Conservation (phyloP, 768 basidiomycete genomes). For the Calocera cornea region DNA sequence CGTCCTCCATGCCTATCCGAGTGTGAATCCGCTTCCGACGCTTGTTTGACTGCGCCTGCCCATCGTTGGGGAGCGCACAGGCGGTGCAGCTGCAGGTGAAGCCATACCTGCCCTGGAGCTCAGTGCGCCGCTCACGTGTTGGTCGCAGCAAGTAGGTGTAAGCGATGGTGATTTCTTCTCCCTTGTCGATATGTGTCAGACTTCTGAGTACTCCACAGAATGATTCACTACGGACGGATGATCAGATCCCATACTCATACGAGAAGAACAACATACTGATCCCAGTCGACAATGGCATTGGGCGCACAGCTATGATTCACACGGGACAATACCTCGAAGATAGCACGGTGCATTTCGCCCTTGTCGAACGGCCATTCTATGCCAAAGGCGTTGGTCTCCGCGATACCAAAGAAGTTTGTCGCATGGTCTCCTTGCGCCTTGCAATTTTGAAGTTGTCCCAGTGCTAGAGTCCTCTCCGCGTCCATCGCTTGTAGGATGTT, state of each 20-base stretch:
- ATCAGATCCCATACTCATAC: background rate
- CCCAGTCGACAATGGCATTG: background rate
- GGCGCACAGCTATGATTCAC: background rate
- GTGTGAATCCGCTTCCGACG: background rate
- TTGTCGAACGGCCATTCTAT: background rate
- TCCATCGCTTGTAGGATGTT: too few species aligned
- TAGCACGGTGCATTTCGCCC: background rate
- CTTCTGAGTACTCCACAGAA: background rate
- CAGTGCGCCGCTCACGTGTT: background rate
- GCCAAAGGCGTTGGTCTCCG: background rate
- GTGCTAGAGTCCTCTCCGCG: too few species aligned
- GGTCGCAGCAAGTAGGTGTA: background rate
- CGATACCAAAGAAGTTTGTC: background rate
- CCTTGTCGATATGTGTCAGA: background rate
- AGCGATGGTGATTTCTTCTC: background rate
- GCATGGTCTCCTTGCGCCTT: too few species aligned
- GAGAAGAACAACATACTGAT: background rate
- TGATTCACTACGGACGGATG: background rate
- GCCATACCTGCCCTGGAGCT: background rate
- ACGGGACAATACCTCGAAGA: background rate
- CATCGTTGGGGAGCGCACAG: background rate
- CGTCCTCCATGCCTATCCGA: background rate
- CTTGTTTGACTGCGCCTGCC: background rate
- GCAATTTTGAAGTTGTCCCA: too few species aligned
- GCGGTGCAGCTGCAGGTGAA: background rate